Base-by-base conservation (phyloP, 768 basidiomycete species). In the Hydnum rufescens region DNA sequence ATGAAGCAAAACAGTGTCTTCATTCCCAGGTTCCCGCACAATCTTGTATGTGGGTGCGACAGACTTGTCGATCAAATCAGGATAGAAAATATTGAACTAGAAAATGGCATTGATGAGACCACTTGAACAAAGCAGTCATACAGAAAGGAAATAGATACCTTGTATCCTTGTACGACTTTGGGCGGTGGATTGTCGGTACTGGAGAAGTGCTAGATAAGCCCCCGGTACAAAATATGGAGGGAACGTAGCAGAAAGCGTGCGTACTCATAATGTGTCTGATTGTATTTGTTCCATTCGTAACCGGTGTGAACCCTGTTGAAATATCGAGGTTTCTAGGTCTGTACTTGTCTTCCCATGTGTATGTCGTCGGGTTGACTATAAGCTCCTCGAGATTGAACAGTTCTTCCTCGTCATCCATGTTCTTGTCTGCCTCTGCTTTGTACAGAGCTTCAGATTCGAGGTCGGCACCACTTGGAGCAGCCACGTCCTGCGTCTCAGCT, bases 241-340 rank as follows among this genome's bases (percentile, higher is more conserved):
- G 19, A 39, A 39, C 8, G 8, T 8, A 39, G 8, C 8, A 22
- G 23, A 0, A 29, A 39, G 18, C 42, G 53, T 22, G 74, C 85
- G 57, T 69, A 93, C 88, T 96, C 95, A 65, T 97, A 99, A 68
- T 97, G 95, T 3, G 95, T 97, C 65, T 97, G 93, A 65, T 97
- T 97, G 66, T 97, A 99, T 70, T 96, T 97, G 71, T 93, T 97
- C 95, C 95, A 99, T 64, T 99, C 95, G 63, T 93, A 99, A 26
- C 95, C 95, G 29, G 95, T 99, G 62, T 97, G 90, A 25, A 97
- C 95, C 54, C 95, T 80, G 63, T 99, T 99, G 70, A 97, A 96
- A 70, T 96, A 99, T 57, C 92, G 74, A 43, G 95, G 95, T 65
- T 97, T 99, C 32, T 95, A 29, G 95, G 93, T 34, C 95, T 73